Conservation (phyloP, 2,329 filamentous ascomycete genomes). For the Neofusicoccum sp. region DNA sequence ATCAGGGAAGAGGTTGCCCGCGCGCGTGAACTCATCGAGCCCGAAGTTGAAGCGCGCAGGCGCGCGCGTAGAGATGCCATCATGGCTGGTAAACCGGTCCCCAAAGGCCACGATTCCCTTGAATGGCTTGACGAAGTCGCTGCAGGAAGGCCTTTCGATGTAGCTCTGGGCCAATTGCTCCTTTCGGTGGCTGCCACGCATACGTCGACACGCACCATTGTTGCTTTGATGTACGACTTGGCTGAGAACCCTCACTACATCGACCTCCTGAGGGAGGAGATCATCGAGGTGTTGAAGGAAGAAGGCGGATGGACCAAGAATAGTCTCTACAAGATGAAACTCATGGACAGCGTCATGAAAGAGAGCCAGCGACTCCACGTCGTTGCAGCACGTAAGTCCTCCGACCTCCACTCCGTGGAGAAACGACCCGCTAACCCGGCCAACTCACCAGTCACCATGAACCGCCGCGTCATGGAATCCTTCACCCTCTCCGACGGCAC, state of each 20-base stretch:
- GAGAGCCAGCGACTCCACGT: conserved; percentile 28
- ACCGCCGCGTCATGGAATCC: background rate
- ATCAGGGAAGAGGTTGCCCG: conserved; percentile 31
- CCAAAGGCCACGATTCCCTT: conserved; percentile 27
- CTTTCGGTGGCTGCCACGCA: conserved; percentile 23
- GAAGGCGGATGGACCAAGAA: conserved; percentile 30
- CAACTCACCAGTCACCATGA: background rate
- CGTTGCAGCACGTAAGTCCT: background rate
- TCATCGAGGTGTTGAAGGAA: conserved; percentile 24
- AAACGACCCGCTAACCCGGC: background rate
- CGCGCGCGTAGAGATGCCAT: conserved; percentile 14
- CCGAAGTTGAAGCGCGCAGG: conserved; percentile 32
- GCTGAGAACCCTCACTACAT: conserved; percentile 27
- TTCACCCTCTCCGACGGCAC: conserved; percentile 10
- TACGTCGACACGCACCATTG: conserved; percentile 27
- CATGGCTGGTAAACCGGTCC: conserved; percentile 22
- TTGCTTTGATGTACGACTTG: conserved; percentile 26
- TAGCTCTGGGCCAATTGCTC: conserved; percentile 18
- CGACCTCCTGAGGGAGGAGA: conserved; percentile 27
- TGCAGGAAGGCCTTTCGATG: conserved; percentile 20
- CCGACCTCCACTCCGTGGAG: too few species aligned
- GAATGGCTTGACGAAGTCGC: conserved; percentile 25
- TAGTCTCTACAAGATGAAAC: conserved; percentile 28
- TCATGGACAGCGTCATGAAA: conserved; percentile 37
- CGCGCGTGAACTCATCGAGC: conserved; percentile 35